Conservation (phyloP, 1,284 basidiomycete species). For the Apiotrichum sp. region DNA sequence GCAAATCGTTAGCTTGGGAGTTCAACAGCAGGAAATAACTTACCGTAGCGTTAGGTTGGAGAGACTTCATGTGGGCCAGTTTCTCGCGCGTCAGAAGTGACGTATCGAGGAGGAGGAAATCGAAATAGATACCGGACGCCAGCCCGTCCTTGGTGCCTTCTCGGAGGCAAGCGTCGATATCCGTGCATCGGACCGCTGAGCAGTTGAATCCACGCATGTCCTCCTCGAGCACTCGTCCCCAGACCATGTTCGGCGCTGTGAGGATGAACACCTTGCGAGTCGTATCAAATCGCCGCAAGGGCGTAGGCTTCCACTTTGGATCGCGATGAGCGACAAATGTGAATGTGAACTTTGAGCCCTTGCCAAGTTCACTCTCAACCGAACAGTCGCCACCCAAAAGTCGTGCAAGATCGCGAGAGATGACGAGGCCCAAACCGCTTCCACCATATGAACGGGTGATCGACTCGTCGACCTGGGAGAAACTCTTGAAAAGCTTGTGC, state of each 20-base stretch:
- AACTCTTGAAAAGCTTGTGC: slow-evolving; percentile 41
- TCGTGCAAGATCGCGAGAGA: slow-evolving; percentile 36
- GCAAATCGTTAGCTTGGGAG: slow-evolving; percentile 8
- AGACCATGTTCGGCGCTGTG: slow-evolving; percentile 15
- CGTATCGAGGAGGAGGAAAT: slow-evolving; percentile 27
- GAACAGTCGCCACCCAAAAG: slow-evolving; percentile 42
- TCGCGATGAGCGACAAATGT: slow-evolving; percentile 29
- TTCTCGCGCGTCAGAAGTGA: slow-evolving; percentile 10
- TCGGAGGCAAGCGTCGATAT: slow-evolving; percentile 13
- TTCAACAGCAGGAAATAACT: too few species aligned
- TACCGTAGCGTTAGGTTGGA: slow-evolving; percentile 30
- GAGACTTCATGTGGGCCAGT: slow-evolving; percentile 17
- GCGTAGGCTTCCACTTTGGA: slow-evolving; percentile 8
- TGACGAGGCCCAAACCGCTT: slow-evolving; percentile 40
- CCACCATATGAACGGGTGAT: slow-evolving; percentile 42
- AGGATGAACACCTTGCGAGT: slow-evolving; percentile 24
- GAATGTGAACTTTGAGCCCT: slow-evolving; percentile 42
- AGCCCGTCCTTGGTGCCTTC: slow-evolving; percentile 22
- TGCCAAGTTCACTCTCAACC: slow-evolving; percentile 38
- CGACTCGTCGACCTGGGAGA: slow-evolving; percentile 42
- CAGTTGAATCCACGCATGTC: slow-evolving; percentile 28
- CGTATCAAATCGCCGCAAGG: slow-evolving; percentile 5
- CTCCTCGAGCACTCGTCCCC: slow-evolving; percentile 31
- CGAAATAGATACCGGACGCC: slow-evolving; percentile 16
- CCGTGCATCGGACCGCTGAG: slow-evolving; percentile 25